phyloP scores from a whole-genome alignment of 306 rosid genomes.

The Quercus ilex region DNA sequence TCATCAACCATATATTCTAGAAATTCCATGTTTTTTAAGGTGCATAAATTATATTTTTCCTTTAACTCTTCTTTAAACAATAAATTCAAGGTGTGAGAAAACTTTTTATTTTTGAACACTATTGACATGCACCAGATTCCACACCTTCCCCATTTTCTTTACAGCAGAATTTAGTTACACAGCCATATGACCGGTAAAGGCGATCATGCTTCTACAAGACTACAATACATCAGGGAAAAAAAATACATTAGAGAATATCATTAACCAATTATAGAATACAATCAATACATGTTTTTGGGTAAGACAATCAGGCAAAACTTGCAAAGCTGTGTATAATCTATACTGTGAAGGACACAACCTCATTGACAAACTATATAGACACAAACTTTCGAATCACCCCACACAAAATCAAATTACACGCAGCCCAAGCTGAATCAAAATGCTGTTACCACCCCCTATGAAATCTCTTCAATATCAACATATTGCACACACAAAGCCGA shows the following conservation, averaged over 20 bases:
- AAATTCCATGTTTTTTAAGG: too few relatives aligned
- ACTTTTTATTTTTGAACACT: neutral
- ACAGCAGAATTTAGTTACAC: neutral
- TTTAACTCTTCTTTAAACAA: neutral
- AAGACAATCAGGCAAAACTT: slow-evolving; percentile 22
- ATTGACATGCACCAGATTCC: neutral
- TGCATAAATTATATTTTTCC: neutral
- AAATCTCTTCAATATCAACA: slow-evolving; percentile 25
- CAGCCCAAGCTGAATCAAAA: slow-evolving; percentile 9
- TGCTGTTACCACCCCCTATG: slow-evolving; percentile 12
- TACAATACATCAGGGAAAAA: neutral
- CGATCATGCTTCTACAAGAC: neutral
- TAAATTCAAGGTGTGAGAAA: neutral
- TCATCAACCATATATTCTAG: too few relatives aligned
- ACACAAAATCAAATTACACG: slow-evolving; percentile 27
- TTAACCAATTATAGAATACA: neutral
- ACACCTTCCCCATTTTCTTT: neutral
- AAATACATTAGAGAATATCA: neutral
- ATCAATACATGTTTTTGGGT: slow-evolving; percentile 13
- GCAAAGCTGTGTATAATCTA: neutral
- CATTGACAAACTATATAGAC: slow-evolving; percentile 23
- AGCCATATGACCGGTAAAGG: neutral
- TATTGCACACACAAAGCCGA: slow-evolving; percentile 41
- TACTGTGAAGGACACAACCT: neutral
- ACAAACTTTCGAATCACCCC: slow-evolving; percentile 30